Conservation (phyloP, 1,284 basidiomycete species). For the Athelia sp. region DNA sequence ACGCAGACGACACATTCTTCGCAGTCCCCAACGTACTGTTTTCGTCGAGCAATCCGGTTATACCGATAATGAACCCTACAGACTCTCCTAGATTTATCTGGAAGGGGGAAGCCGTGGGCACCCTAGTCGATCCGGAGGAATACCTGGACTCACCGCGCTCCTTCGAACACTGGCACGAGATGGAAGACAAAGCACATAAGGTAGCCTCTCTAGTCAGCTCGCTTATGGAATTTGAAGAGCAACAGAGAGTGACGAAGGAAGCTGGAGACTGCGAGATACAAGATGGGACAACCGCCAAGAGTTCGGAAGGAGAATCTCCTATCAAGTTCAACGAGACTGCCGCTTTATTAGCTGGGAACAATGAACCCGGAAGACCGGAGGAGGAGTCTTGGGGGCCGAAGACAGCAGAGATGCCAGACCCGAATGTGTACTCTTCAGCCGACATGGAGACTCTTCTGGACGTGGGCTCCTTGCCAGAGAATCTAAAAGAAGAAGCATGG, state of each 20-base stretch:
- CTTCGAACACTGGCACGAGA: background rate
- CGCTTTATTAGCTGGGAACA: no score
- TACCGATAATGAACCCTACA: background rate
- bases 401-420: slow-evolving; percentile 8
- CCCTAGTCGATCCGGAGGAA: background rate
- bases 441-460: slow-evolving; percentile 8
- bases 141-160: background rate
- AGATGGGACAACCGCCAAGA: no score
- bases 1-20: background rate
- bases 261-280: no score
- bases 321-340: no score
- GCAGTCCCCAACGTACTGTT: background rate
- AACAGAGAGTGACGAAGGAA: no score
- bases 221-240: no score
- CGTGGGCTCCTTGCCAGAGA: slow-evolving; percentile 10
- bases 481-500: slow-evolving; percentile 2
- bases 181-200: background rate
- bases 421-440: slow-evolving; percentile 5
- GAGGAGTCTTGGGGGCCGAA: background rate
- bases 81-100: background rate
- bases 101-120: background rate
- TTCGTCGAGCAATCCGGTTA: background rate
- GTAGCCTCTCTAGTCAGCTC: no score
- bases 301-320: no score
- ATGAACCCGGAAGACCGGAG: no score